These are phyloP conservation scores for Pichia rugopelliculosa DNA, from an alignment of 805 yeast species.

Conservation along the genomic window DNA sequence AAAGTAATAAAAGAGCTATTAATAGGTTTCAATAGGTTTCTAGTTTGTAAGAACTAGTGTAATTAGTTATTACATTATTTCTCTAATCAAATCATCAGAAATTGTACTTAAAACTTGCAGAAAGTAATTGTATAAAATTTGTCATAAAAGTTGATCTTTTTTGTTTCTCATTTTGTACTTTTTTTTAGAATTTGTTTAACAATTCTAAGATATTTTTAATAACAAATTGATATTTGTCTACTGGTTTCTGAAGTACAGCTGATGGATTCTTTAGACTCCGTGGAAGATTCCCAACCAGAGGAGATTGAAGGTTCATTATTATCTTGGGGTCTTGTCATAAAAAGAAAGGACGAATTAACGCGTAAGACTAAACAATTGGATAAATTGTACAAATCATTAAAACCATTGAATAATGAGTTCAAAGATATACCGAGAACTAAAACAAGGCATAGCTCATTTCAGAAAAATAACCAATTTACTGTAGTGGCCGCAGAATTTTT, in stretches of 20 bases:
- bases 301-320: not conserved
- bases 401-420: slow-evolving; percentile 17
- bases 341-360: not conserved
- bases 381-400: slow-evolving; percentile 9
- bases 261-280: not conserved
- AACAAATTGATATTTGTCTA: too few relatives aligned
- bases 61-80: too few relatives aligned
- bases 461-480: slow-evolving; percentile 29
- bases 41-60: too few relatives aligned
- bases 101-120: too few relatives aligned
- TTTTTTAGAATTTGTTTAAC: too few relatives aligned
- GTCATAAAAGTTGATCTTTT: not conserved
- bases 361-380: slow-evolving; percentile 10
- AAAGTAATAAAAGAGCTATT: too few relatives aligned
- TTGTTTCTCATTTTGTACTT: not conserved
- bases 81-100: too few relatives aligned
- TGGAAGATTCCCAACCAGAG: slow-evolving; percentile 7
- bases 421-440: slow-evolving; percentile 10
- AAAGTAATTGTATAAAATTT: not conserved
- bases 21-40: too few relatives aligned
- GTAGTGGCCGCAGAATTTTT: slow-evolving; percentile 29
- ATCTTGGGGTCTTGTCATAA: slow-evolving; percentile 4
- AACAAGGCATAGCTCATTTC: slow-evolving; percentile 22
- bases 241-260: too few relatives aligned
- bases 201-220: too few relatives aligned